Base-by-base conservation (phyloP, 208 protist genomes). In the Leishmania mexicana region DNA sequence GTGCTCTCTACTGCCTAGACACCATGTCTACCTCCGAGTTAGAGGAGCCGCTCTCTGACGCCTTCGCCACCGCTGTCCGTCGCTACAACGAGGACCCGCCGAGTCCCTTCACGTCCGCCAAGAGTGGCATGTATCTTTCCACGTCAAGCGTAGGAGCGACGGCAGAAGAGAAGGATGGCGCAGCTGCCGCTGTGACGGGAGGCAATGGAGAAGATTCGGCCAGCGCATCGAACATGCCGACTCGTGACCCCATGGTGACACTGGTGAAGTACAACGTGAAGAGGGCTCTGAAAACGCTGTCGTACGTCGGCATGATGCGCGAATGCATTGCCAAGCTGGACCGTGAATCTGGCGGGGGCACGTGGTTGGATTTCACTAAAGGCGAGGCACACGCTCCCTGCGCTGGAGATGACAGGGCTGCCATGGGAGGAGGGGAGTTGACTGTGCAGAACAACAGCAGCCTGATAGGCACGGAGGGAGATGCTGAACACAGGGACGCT, bases 241-340 rank as follows among this genome's bases (percentile, higher is more conserved):
- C 58, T 24, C 58, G 54, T 45, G 73, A 77, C 28, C 82, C 75
- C 28, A 47, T 24, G 6, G 82, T 87, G 13, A 49, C 13, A 49
- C 88, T 93, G 40, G 78, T 85, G 17, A 91, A 92, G 75, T 96
- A 86, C 79, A 87, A 96, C 84, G 81, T 94, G 24, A 91, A 89
- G 79, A 83, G 85, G 45, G 78, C 84, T n/a, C 81, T 89, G 76
- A 84, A 86, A 70, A 71, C 58, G 77, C 71, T 89, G 28, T 38
- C 68, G 28, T 94, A 93, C 71, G 84, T 75, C 21, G 73, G 65
- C 51, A 92, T 95, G 85, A 54, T 73, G 75, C 70, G 78, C 28
- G 53, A 81, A 3, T 82, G 85, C 31, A 10, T 80, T 53, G 81
- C 79, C 64, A 54, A 83, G 54, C 38, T 89, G 70, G 65, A 84